These are phyloP conservation scores for Laguncularia racemosa DNA, from an alignment of 345 rosid genomes.

Conservation along the genomic window DNA sequence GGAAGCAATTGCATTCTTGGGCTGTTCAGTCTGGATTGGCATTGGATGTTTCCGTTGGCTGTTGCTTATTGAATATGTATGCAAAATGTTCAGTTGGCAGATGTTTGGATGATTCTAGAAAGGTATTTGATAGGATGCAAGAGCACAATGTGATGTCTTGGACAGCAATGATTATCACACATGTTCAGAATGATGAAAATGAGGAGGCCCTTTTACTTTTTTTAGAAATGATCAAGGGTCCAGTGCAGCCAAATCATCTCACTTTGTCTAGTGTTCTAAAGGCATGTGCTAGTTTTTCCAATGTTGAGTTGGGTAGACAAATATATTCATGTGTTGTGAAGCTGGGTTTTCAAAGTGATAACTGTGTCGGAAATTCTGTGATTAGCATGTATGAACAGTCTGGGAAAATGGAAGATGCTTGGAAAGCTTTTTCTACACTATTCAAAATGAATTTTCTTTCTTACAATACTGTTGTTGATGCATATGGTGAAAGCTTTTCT, in stretches of 20 bases:
- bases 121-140: constrained; percentile 52
- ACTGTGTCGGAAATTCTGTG: constrained; percentile 54
- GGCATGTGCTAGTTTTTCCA: constrained; percentile 53
- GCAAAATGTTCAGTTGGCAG: constrained; percentile 45
- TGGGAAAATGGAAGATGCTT: constrained; percentile 53
- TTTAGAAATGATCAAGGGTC: constrained; percentile 43
- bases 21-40: constrained; percentile 32
- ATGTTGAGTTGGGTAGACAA: constrained; percentile 36
- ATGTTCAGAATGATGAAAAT: constrained; percentile 26
- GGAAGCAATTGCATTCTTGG: constrained; percentile 63
- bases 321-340: constrained; percentile 41
- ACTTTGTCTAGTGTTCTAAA: constrained; percentile 57
- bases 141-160: constrained; percentile 63
- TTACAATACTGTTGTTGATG: constrained; percentile 45
- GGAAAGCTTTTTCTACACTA: constrained; percentile 33
- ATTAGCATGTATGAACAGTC: constrained; percentile 52
- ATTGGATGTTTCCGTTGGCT: constrained; percentile 51
- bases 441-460: constrained; percentile 56
- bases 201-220: constrained; percentile 46
- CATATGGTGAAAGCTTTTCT: constrained; percentile 34
- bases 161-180: constrained; percentile 62
- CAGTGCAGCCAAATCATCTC: constrained; percentile 48
- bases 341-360: constrained; percentile 38
- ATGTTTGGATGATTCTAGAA: constrained; percentile 37
- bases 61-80: constrained; percentile 72